Conservation (phyloP, 73 alveolate species). For the Uronychia binucleata region DNA sequence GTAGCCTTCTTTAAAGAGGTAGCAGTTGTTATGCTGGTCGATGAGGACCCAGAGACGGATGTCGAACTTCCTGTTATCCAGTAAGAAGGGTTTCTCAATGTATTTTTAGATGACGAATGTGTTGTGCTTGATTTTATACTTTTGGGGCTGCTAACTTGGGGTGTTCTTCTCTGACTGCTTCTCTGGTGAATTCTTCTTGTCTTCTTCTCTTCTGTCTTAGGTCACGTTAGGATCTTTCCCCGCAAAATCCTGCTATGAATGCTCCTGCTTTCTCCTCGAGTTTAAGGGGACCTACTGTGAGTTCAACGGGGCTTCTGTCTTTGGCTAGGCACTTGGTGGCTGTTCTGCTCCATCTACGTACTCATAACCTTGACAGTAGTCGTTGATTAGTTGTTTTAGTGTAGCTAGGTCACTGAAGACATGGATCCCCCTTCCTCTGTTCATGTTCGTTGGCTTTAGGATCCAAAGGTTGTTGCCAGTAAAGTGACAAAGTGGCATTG, state of each 20-base stretch:
- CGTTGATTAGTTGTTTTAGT: constrained; percentile 36
- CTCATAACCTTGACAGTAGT: constrained; percentile 67
- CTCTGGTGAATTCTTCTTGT: constrained; percentile 1
- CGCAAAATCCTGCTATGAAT: not conserved
- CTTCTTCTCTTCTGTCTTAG: constrained; percentile 42
- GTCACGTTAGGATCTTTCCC: not conserved
- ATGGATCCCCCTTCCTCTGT: constrained; percentile 79
- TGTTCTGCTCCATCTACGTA: constrained; percentile 34
- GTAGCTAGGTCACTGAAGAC: constrained; percentile 62
- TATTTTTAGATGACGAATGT: constrained; percentile 46
- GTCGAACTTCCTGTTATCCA: constrained; percentile 73
- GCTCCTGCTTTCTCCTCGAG: not conserved
- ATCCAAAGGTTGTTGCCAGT: constrained; percentile 48
- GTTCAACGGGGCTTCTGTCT: no score
- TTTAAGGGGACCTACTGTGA: no score
- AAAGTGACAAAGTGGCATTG: constrained; percentile 35
- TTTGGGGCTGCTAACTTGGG: not conserved
- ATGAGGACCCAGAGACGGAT: constrained; percentile 71
- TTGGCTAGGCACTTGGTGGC: no score
- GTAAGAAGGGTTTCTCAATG: constrained; percentile 72
- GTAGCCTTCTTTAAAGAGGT: constrained; percentile 70
- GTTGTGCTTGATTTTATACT: constrained; percentile 41
- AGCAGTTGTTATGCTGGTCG: constrained; percentile 30
- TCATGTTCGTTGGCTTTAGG: constrained; percentile 71
- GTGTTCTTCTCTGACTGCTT: not conserved